These are phyloP conservation scores for Diddensiella santjacobensis DNA, from an alignment of 805 yeast genomes.

Conservation along the genomic window DNA sequence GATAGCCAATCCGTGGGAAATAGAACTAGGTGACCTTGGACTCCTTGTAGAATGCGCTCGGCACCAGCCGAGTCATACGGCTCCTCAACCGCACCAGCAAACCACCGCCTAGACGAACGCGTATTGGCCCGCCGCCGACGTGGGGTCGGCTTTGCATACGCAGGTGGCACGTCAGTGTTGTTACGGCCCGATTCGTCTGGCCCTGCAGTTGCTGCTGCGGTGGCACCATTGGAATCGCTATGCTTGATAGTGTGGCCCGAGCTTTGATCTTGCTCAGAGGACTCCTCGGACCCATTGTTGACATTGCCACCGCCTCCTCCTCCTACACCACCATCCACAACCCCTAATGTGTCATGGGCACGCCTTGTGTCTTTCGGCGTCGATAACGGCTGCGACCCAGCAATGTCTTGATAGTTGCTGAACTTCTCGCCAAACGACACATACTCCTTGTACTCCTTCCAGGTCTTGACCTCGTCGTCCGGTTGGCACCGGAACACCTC, in stretches of 20 bases:
- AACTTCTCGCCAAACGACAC: constrained; percentile 38
- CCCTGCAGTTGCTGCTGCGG: constrained; percentile 1
- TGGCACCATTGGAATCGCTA: background rate
- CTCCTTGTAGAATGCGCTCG: constrained; percentile 60
- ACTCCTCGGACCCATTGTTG: background rate
- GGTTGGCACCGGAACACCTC: constrained; percentile 93
- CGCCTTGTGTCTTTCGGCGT: constrained; percentile 15
- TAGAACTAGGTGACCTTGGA: constrained; percentile 84
- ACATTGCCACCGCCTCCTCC: background rate
- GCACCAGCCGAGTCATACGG: constrained; percentile 74
- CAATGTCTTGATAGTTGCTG: constrained; percentile 36
- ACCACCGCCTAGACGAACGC: constrained; percentile 10
- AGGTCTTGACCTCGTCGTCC: constrained; percentile 80
- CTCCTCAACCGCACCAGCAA: constrained; percentile 31
- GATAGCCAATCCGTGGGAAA: constrained; percentile 91
- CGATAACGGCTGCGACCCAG: constrained; percentile 24
- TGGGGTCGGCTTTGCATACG: background rate
- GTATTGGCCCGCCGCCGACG: constrained; percentile 16
- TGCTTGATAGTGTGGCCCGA: background rate
- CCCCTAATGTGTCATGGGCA: constrained; percentile 21
- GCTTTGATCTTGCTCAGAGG: background rate
- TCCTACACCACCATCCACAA: constrained; percentile 1
- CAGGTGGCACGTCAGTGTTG: background rate
- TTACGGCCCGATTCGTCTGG: background rate
- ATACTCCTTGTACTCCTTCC: constrained; percentile 83